These are phyloP conservation scores for Paracoccidioides lutzii DNA, from an alignment of 2,329 filamentous ascomycete species.

Conservation along the genomic window DNA sequence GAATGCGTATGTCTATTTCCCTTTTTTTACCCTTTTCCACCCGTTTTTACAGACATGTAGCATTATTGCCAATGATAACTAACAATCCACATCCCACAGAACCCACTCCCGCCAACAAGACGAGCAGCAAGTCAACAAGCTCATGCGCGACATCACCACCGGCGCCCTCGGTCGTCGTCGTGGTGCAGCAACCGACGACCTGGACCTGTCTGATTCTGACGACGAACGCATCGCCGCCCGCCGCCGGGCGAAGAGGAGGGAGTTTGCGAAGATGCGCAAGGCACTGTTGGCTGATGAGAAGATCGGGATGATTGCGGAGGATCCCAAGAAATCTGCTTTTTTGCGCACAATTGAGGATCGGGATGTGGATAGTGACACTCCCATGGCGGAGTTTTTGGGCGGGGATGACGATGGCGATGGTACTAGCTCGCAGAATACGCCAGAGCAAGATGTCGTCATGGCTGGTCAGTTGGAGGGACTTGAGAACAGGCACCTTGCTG, in stretches of 20 bases:
- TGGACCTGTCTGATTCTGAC: slow-evolving; percentile 81
- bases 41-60: not conserved
- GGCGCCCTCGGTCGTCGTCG: slow-evolving; percentile 76
- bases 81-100: slow-evolving; percentile 31
- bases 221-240: slow-evolving; percentile 63
- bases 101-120: slow-evolving; percentile 68
- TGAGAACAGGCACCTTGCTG: slow-evolving; percentile 12
- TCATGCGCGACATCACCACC: slow-evolving; percentile 85
- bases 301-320: slow-evolving; percentile 77
- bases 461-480: not conserved
- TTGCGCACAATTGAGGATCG: slow-evolving; percentile 78
- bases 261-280: slow-evolving; percentile 85
- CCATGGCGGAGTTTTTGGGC: slow-evolving; percentile 50
- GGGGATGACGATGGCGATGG: slow-evolving; percentile 27
- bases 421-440: slow-evolving; percentile 9
- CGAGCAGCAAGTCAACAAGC: slow-evolving; percentile 76
- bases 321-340: slow-evolving; percentile 82
- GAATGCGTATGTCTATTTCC: slow-evolving; percentile 58
- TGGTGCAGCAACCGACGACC: slow-evolving; percentile 54
- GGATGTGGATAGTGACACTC: slow-evolving; percentile 52
- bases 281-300: slow-evolving; percentile 79
- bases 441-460: not conserved
- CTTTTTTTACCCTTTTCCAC: not conserved
- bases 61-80: not conserved
- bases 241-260: slow-evolving; percentile 67